phyloP scores from a whole-genome alignment of 1,284 basidiomycete genomes.

The Tilletia walkeri region DNA sequence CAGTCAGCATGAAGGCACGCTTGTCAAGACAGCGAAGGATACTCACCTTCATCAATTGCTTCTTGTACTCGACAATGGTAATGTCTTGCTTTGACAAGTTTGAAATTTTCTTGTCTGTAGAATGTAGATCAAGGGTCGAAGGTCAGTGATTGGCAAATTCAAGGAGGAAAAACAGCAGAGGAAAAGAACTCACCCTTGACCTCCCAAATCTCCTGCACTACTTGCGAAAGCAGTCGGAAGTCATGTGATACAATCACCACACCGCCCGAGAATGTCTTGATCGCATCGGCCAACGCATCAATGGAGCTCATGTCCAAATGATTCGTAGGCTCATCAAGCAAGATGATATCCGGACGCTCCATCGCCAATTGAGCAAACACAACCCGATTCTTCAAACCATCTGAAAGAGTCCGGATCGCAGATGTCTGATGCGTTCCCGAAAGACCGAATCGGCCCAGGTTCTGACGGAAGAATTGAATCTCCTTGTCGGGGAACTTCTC shows the following conservation, averaged over 20 bases:
- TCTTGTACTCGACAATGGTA: constrained; percentile 54
- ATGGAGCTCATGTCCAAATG: constrained; percentile 90
- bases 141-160: too few relatives aligned
- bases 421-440: constrained; percentile 89
- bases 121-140: too few relatives aligned
- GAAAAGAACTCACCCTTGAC: constrained; percentile 58
- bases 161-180: too few relatives aligned
- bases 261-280: constrained; percentile 95
- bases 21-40: neutral
- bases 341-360: constrained; percentile 58
- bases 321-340: constrained; percentile 70
- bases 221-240: constrained; percentile 50
- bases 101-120: constrained; percentile 63
- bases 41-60: constrained; percentile 39
- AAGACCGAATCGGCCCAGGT: constrained; percentile 93
- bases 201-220: constrained; percentile 90
- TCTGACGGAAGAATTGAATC: constrained; percentile 83
- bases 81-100: constrained; percentile 81
- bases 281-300: constrained; percentile 87
- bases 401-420: constrained; percentile 85
- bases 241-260: constrained; percentile 64
- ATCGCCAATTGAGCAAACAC: constrained; percentile 78
- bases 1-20: neutral
- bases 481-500: constrained; percentile 95
- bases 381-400: constrained; percentile 89